Conservation (phyloP, 2,329 filamentous ascomycete genomes). For the Neoarthrinium moseri region DNA sequence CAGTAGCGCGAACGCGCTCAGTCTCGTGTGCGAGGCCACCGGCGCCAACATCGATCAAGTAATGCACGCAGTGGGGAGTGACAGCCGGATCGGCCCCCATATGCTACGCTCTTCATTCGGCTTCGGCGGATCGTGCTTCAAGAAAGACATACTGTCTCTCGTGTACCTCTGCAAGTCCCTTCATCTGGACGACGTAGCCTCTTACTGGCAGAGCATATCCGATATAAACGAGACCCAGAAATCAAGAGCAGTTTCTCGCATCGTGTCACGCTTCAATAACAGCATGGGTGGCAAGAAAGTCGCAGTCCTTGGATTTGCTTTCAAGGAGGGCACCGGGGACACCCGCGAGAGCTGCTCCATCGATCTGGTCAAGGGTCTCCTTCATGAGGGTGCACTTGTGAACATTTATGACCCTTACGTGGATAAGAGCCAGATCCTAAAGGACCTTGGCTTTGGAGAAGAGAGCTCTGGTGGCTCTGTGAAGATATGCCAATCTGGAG, state of each 20-base stretch:
- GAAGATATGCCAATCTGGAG: not conserved
- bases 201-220: not conserved
- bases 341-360: not conserved
- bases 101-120: not conserved
- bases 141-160: slow-evolving; percentile 1
- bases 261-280: not conserved
- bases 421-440: not conserved
- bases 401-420: not conserved
- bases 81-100: not conserved
- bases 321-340: not conserved
- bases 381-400: not conserved
- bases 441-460: not conserved
- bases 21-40: not conserved
- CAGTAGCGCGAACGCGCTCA: not conserved
- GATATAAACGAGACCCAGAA: not conserved
- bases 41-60: not conserved
- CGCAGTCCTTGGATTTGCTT: not conserved
- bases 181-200: not conserved
- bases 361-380: not conserved
- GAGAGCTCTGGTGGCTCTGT: not conserved
- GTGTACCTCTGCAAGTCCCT: not conserved
- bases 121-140: slow-evolving; percentile 3
- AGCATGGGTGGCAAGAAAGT: not conserved
- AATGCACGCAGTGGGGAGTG: not conserved
- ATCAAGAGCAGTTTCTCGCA: not conserved